Base-by-base conservation (phyloP, 352 stramenopile species). In the Pythium rishiriense region DNA sequence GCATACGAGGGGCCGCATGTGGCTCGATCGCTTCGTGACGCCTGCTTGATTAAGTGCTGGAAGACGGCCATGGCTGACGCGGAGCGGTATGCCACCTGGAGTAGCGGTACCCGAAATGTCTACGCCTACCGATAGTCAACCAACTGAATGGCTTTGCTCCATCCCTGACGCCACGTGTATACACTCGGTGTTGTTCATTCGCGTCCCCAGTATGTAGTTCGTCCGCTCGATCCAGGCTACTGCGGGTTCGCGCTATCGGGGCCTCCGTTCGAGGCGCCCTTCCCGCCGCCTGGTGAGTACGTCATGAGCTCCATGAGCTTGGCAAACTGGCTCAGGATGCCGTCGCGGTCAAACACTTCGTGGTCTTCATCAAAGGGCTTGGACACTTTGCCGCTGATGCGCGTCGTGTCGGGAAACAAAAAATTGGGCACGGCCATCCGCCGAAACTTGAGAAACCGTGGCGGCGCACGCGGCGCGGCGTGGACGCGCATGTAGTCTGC, bases 341-440 rank as follows among this genome's bases (percentile, higher is more conserved):
- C 61, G 5, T 73, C 70, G 12, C 67, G 73, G 14, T 90, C 83
- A 41, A 90, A 92, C 10, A 54, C 72, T 59, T 92, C 83, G 2
- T 70, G 70, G 24, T 82, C 50, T 29, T 90, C 70, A 19, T 37
- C 14, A 24, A 37, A 45, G 15, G 62, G 46, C 2, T 29, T 6
- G 24, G 68, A 79, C 69, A 90, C 78, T 33, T 75, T 76, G 21
- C 66, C 81, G 14, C 73, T 88, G 59, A 94, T 82, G 0, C 86
- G 82, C 5, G 67, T 61, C 10, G 83, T 79, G 48, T 94, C 84
- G 0, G 84, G 83, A 21, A 93, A 90, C 12, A 93, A 57, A 17
- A 91, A 79, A 37, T 81, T 86, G 1, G 82, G 82, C 42, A 94
- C 55, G 14, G 83, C 85, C 22, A 76, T 59, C 21, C 85, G 73